Conservation (phyloP, 2,329 filamentous ascomycete genomes). For the Cordyceps tenuipes region DNA sequence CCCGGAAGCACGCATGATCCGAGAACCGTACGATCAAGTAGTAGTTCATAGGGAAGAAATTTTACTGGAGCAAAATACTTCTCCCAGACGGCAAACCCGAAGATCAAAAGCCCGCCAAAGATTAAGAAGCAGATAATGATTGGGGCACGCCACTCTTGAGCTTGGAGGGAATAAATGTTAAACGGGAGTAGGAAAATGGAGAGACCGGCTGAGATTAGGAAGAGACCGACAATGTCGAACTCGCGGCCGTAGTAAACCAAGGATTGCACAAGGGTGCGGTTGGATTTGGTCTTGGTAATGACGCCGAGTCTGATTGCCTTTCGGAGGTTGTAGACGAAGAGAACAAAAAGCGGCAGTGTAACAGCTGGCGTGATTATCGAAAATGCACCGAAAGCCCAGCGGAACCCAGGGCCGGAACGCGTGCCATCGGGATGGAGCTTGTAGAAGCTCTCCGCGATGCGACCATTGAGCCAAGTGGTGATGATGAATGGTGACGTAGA, state of each 20-base stretch:
- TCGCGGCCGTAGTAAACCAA: conserved; percentile 41
- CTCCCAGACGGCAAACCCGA: conserved; percentile 45
- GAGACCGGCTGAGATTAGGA: conserved; percentile 42
- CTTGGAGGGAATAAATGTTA: conserved; percentile 35
- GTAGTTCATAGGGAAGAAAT: conserved; percentile 42
- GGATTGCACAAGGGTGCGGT: conserved; percentile 25
- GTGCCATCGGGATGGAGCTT: background rate
- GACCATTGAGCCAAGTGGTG: conserved; percentile 53
- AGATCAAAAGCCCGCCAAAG: conserved; percentile 45
- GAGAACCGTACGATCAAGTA: conserved; percentile 35
- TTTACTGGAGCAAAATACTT: conserved; percentile 42
- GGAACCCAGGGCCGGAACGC: conserved; percentile 43
- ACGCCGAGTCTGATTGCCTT: conserved; percentile 43
- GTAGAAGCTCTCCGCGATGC: conserved; percentile 41
- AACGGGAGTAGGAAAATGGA: conserved; percentile 51
- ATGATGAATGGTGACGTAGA: conserved; percentile 29
- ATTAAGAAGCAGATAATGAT: conserved; percentile 44
- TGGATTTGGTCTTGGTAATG: conserved; percentile 24
- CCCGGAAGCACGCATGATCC: conserved; percentile 30
- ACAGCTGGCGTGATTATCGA: conserved; percentile 52
- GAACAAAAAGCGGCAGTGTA: conserved; percentile 44
- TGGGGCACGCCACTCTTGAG: conserved; percentile 35
- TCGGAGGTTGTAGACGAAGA: conserved; percentile 43
- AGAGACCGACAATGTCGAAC: conserved; percentile 45
- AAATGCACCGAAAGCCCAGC: conserved; percentile 58